A percentile compares a stretch with the other conserved stretches of the same genome.
phyloP scores from a whole-genome alignment of 1,284 basidiomycete species.

The Ceratorhiza oryzae-sativae region DNA sequence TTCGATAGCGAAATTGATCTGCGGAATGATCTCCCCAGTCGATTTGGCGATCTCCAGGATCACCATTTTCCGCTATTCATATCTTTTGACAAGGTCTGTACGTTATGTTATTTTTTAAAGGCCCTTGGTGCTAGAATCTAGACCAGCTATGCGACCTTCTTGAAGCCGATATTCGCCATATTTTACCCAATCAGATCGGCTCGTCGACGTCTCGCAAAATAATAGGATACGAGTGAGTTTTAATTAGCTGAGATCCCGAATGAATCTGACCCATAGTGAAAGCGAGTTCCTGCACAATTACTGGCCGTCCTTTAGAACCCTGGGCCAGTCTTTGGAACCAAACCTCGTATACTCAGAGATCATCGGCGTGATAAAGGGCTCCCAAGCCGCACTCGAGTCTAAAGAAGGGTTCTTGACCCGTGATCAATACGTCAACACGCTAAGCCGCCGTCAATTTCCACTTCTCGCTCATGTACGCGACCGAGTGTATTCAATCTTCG shows the following conservation, averaged over 20 bases:
- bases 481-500: conserved; percentile 35
- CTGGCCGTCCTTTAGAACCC: neutral
- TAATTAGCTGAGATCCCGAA: neutral
- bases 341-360: conserved; percentile 19
- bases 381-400: conserved; percentile 17
- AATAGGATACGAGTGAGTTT: conserved; percentile 22
- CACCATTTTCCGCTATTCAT: conserved; percentile 25
- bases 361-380: conserved; percentile 16
- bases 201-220: neutral
- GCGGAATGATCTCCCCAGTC: conserved; percentile 7
- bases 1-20: conserved; percentile 8
- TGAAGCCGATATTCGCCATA: conserved; percentile 32
- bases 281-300: conserved; percentile 6
- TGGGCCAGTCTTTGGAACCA: neutral
- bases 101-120: neutral
- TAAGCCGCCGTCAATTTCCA: conserved; percentile 25
- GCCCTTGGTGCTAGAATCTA: neutral
- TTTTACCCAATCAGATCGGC: conserved; percentile 28
- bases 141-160: conserved; percentile 10
- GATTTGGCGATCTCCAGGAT: conserved; percentile 9
- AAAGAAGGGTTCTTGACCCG: conserved; percentile 13
- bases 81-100: conserved; percentile 17
- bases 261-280: neutral
- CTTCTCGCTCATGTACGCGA: conserved; percentile 23
- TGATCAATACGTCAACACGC: conserved; percentile 1